Percentiles rank a stretch among this genome's conserved stretches.
phyloP scores from a whole-genome alignment of 176 grass and related monocot genomes.

The Phoenix dactylifera region DNA sequence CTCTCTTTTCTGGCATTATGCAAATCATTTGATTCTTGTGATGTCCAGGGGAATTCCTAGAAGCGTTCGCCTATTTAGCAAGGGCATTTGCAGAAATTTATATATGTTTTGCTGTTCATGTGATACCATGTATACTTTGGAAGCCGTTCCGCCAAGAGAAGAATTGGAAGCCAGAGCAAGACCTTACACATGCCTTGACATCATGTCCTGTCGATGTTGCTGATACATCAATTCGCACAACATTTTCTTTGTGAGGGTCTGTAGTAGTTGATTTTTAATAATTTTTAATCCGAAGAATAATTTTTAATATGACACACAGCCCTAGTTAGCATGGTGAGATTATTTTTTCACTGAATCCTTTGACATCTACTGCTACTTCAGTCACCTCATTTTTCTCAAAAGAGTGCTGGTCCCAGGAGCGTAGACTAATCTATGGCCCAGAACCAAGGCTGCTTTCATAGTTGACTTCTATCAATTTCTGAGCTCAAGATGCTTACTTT shows the following conservation, averaged over 20 bases:
- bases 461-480: no score
- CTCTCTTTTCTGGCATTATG: background rate
- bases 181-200: conserved; percentile 35
- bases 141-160: conserved; percentile 23
- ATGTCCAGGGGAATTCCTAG: conserved; percentile 31
- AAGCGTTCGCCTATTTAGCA: conserved; percentile 26
- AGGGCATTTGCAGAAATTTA: conserved; percentile 31
- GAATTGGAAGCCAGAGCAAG: conserved; percentile 28
- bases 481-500: no score
- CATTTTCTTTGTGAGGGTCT: background rate
- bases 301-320: no score
- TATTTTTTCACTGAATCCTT: no score
- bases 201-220: conserved; percentile 34
- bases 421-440: no score
- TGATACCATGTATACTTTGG: conserved; percentile 18
- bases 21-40: conserved; percentile 14
- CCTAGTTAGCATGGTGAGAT: no score
- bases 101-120: conserved; percentile 19
- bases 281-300: no score
- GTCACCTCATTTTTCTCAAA: no score
- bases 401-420: no score
- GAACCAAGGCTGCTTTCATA: no score
- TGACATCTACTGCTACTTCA: no score
- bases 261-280: no score
- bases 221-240: background rate